Base-by-base conservation (phyloP, 129 eudicot species). In the Escallonia rubra region DNA sequence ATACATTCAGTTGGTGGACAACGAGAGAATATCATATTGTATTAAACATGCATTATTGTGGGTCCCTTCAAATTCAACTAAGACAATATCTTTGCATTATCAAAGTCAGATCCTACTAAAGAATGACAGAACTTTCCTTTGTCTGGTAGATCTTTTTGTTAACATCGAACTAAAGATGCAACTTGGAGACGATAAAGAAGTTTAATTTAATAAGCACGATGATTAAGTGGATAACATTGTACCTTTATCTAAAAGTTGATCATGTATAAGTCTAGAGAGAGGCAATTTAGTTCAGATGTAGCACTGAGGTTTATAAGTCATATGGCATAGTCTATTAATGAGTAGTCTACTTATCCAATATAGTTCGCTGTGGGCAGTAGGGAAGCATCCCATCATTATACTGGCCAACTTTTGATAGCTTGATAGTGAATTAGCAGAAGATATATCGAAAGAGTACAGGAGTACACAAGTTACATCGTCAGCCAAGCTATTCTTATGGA, bases 1-100 rank as follows among this genome's bases (percentile, higher is more conserved):
- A 16, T 65, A 77, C 64, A 76, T 83, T 82, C 65, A 65, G 66
- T 72, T 75, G 74, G 69, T 77, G 79, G 82, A 80, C 74, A 80
- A 77, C 59, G 79, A 80, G 59, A 68, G 65, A 40, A 63, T 59
- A 77, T 83, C 83, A 79, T 77, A 77, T 55, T 73, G 56, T 65
- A 16, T 52, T 67, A 81, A 58, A 75, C 52, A 45, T 63, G 16
- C 69, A 60, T 39, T 67, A 52, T 55, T 46, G 43, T 11, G 72
- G 44, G 82, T 74, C 82, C 47, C 79, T 81, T 23, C 14, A 13
- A 46, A 6, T 54, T 55, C 12, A 10, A 57, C 56, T 65, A 66
- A 61, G 56, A 73, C 82, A 76, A 76, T 73, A 41, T 52, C 56
- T 44, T 34, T 49, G 48, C 71, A 39, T 49, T 76, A 57, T 74